Evolutionary conservation across 768 basidiomycete genomes (phyloP), one percentile per base, ranked within the genome.

Genomic region (Phaffia australis): DNA sequence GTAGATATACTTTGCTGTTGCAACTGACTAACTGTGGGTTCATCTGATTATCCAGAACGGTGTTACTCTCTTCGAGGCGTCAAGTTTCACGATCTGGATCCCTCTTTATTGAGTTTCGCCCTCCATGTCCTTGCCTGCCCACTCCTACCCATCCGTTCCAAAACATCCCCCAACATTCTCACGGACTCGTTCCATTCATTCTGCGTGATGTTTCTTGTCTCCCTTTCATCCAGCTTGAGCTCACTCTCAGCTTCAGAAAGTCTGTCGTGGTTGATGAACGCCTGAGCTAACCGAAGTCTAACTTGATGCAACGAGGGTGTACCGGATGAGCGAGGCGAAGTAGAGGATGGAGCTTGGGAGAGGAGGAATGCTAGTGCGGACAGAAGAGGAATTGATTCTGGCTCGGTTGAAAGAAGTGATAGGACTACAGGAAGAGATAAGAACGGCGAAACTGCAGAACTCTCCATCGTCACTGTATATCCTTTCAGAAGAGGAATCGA

Each of bases 381-480:
- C 9, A 60, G 59, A 23, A 60, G 59, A 35, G 59, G 59, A 27
- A 60, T 60, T 46, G 59, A 60, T 27, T 60, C 25, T 27, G 59
- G 59, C 42, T 60, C 59, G 11, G 47, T 16, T 11, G 50, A 19
- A 1, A 60, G 42, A 16, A 60, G 46, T 3, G 59, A 49, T 19
- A 60, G 59, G 47, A 60, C 59, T 7, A 49, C 50, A 8, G 25
- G 19, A 9, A 60, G 59, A 35, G 59, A 48, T 8, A 60, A 27
- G 59, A 60, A 60, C 25, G 59, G 59, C 42, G 59, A 60, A 46
- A 60, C 48, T 25, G 59, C 21, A 42, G 35, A 42, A 11, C 35
- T 42, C 35, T 4, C 35, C 35, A 42, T 42, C 6, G 35, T 42
- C 35, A 5, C 35, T 42, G 35, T 42, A 4, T 42, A 11, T 42